phyloP scores from a whole-genome alignment of 129 eudicot species.

The Chrysanthemum lavandulifolium region DNA sequence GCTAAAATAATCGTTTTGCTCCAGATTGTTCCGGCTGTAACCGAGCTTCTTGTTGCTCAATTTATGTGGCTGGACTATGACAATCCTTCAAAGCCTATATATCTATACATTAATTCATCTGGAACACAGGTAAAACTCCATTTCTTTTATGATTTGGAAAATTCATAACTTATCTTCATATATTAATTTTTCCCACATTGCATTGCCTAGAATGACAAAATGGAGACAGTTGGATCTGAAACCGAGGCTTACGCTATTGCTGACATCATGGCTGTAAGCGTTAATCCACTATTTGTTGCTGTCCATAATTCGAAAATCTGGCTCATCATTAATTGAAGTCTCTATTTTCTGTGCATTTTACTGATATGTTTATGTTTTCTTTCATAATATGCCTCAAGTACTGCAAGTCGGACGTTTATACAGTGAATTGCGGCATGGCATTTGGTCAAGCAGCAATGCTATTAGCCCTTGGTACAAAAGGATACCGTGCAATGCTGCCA shows the following conservation, averaged over 20 bases:
- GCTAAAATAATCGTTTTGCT: slow-evolving; percentile 23
- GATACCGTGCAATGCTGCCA: slow-evolving; percentile 65
- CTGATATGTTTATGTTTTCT: neutral
- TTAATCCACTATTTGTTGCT: neutral
- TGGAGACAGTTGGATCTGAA: slow-evolving; percentile 70
- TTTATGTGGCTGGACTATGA: slow-evolving; percentile 88
- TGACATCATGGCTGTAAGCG: slow-evolving; percentile 77
- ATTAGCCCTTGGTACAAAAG: slow-evolving; percentile 77
- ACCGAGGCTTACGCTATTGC: slow-evolving; percentile 82
- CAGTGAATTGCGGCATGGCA: slow-evolving; percentile 75
- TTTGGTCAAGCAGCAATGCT: slow-evolving; percentile 98
- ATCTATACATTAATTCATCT: slow-evolving; percentile 82
- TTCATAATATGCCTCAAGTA: slow-evolving; percentile 32
- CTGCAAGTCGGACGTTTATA: slow-evolving; percentile 62
- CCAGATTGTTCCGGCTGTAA: slow-evolving; percentile 80
- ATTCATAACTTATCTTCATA: neutral
- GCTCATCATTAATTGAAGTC: neutral
- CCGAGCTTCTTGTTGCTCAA: slow-evolving; percentile 89
- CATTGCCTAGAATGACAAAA: slow-evolving; percentile 55
- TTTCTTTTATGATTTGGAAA: neutral
- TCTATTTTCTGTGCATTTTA: slow-evolving; percentile 2
- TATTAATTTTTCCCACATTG: slow-evolving; percentile 10
- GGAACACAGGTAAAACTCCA: slow-evolving; percentile 68
- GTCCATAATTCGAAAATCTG: neutral
- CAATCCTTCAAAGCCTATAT: slow-evolving; percentile 66